A percentile compares a stretch with the other conserved stretches of the same genome.
Evolutionary conservation across 2,329 filamentous ascomycete genomes (phyloP).

Genomic region (Calycina herbarum): DNA sequence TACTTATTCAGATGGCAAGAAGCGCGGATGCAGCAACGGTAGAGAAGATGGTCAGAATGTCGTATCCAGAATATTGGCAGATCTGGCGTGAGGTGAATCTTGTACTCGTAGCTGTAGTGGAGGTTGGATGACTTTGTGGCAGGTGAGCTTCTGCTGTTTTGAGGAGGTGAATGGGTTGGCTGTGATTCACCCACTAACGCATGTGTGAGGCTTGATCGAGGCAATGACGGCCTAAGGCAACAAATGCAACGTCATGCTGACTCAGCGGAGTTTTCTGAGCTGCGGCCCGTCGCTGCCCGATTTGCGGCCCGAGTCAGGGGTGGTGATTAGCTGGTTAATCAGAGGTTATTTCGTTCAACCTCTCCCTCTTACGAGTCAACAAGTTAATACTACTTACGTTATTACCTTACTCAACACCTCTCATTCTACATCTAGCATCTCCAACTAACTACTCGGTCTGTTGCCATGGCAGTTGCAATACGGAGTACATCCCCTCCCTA

Average conservation of each 20-base stretch:
- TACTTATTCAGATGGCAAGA: background rate
- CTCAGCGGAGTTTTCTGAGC: background rate
- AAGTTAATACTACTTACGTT: too few relatives aligned
- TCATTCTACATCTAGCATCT: too few relatives aligned
- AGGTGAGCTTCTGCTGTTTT: background rate
- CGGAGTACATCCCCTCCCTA: too few relatives aligned
- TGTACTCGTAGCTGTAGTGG: background rate
- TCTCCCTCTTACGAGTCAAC: too few relatives aligned
- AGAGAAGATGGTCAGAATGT: background rate
- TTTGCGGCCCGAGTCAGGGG: background rate
- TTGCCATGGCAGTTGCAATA: too few relatives aligned
- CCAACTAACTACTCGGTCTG: too few relatives aligned
- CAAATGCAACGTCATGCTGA: background rate
- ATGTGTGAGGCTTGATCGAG: background rate
- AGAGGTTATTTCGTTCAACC: too few relatives aligned
- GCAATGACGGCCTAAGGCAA: background rate
- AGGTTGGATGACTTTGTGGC: background rate
- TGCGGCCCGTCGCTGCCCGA: background rate
- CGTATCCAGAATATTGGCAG: background rate
- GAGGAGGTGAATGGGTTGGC: background rate
- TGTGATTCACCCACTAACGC: background rate
- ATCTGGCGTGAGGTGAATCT: background rate
- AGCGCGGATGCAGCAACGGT: background rate
- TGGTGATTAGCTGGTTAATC: background rate
- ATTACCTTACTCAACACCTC: too few relatives aligned